A percentile compares a stretch with the other conserved stretches of the same genome.
Evolutionary conservation across 2,329 filamentous ascomycete genomes (phyloP).

Genomic region (Nemania bipapillata): DNA sequence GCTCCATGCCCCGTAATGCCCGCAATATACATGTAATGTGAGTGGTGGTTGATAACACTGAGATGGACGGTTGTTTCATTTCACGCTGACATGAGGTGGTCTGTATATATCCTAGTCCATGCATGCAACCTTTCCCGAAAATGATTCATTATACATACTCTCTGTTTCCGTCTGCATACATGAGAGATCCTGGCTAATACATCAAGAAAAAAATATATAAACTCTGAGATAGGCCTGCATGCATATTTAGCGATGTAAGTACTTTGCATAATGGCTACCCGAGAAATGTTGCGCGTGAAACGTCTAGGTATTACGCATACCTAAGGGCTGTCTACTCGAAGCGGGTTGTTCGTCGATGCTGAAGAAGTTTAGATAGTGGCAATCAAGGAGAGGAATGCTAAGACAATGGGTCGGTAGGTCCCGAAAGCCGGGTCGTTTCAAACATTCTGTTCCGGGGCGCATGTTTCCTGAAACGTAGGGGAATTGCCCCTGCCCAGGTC

Average conservation of each 20-base stretch:
- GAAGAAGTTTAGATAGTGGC: neutral
- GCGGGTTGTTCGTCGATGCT: neutral
- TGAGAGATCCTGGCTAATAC: neutral
- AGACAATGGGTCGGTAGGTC: conserved; percentile 29
- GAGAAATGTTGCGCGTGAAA: neutral
- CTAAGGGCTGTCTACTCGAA: neutral
- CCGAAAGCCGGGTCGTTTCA: conserved; percentile 31
- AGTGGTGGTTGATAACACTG: neutral
- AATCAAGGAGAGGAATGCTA: conserved; percentile 26
- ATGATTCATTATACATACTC: neutral
- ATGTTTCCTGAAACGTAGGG: conserved; percentile 26
- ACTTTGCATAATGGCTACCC: neutral
- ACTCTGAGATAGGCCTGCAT: neutral
- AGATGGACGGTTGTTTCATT: conserved; percentile 5
- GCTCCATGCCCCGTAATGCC: neutral
- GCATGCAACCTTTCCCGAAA: neutral
- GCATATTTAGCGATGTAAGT: neutral
- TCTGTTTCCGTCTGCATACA: neutral
- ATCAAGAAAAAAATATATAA: neutral
- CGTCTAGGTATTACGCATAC: neutral
- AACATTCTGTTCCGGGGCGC: conserved; percentile 5
- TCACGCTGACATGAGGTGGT: neutral
- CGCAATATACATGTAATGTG: neutral
- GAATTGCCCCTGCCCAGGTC: neutral
- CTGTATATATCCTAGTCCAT: neutral